phyloP scores from a whole-genome alignment of 768 basidiomycete genomes.

The Trametes elegans region DNA sequence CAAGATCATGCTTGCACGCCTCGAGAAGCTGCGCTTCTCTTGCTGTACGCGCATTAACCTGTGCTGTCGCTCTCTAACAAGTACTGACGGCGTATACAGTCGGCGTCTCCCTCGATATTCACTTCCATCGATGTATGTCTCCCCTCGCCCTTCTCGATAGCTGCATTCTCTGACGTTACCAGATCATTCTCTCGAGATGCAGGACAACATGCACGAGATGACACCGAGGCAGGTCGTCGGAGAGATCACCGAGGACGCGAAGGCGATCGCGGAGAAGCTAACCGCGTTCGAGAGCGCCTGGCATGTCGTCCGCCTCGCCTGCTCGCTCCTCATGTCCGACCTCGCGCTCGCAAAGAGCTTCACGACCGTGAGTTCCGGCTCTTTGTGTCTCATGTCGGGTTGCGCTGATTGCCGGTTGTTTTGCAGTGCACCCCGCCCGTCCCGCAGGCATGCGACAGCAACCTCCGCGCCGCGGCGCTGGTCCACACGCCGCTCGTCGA shows the following conservation, averaged over 20 bases:
- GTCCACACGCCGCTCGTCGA: conserved; percentile 28
- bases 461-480: conserved; percentile 20
- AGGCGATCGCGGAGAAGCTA: conserved; percentile 23
- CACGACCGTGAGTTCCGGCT: conserved; percentile 17
- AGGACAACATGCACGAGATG: conserved; percentile 13
- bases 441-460: conserved; percentile 20
- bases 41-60: conserved; percentile 14
- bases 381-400: not conserved
- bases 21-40: conserved; percentile 25
- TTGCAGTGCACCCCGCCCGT: conserved; percentile 12
- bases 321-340: conserved; percentile 22
- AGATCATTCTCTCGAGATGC: conserved; percentile 10
- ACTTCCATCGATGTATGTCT: conserved; percentile 14
- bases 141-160: not conserved
- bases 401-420: not conserved
- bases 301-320: conserved; percentile 26
- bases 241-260: conserved; percentile 18
- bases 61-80: not conserved
- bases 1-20: conserved; percentile 23
- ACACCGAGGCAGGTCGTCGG: conserved; percentile 2
- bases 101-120: conserved; percentile 21
- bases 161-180: not conserved
- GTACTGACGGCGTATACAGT: conserved; percentile 2
- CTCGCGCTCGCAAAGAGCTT: conserved; percentile 24
- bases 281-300: conserved; percentile 30